A percentile compares a stretch with the other conserved stretches of the same genome.
phyloP scores from a whole-genome alignment of 257 asterid species.

The Prunella vulgaris region DNA sequence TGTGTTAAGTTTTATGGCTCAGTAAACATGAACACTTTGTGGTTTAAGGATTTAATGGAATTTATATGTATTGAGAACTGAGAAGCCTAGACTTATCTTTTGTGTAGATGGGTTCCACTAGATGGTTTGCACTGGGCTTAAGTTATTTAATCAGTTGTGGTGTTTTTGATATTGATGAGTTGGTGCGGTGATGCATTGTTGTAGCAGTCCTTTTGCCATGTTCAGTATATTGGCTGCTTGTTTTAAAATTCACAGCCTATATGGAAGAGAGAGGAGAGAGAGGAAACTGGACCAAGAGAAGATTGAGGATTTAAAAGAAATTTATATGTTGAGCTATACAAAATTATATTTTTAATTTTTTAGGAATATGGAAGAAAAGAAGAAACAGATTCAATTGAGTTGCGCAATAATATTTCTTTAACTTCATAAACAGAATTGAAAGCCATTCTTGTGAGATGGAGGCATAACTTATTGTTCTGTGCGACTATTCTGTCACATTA shows the following conservation, averaged over 20 bases:
- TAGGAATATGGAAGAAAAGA: not conserved
- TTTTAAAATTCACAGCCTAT: not conserved
- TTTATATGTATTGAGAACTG: not conserved
- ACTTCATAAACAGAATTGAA: not conserved
- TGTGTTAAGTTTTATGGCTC: not conserved
- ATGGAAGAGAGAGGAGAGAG: not conserved
- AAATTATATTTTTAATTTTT: not conserved
- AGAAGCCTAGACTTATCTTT: not conserved
- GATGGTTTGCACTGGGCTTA: not conserved
- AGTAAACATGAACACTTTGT: not conserved
- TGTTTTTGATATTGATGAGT: not conserved
- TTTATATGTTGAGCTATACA: not conserved
- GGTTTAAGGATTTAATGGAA: slow-evolving; percentile 1
- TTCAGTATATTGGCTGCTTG: not conserved
- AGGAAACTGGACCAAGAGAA: no score
- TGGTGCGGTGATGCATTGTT: not conserved
- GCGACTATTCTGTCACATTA: not conserved
- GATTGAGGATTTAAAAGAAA: not conserved
- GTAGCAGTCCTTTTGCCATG: not conserved
- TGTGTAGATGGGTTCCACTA: not conserved
- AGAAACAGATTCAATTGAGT: not conserved
- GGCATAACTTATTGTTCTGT: not conserved
- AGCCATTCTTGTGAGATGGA: not conserved
- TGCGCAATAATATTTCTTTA: not conserved
- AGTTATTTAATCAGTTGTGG: not conserved